These are phyloP conservation scores for Zoysia pacifica DNA, from an alignment of 176 grass and related monocot genomes.

Conservation along the genomic window DNA sequence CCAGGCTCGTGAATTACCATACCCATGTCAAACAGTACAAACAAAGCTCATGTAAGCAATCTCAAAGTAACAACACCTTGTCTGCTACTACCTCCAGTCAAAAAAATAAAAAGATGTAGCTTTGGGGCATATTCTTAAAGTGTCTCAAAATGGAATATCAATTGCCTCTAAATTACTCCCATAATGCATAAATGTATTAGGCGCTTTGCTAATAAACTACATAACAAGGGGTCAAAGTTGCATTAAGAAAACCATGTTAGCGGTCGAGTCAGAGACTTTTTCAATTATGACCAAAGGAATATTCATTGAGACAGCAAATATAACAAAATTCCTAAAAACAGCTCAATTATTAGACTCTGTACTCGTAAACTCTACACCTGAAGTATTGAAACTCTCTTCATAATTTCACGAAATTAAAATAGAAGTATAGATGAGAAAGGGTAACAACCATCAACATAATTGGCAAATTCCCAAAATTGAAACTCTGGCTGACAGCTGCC, in stretches of 20 bases:
- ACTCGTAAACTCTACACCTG: not conserved
- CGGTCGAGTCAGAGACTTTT: not conserved
- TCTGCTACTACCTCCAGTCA: not conserved
- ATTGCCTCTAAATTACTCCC: not conserved
- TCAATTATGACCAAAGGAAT: not conserved
- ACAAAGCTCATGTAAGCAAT: not conserved
- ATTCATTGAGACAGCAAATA: slow-evolving; percentile 1
- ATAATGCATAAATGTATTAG: slow-evolving; percentile 1
- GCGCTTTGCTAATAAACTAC: not conserved
- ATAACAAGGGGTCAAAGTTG: not conserved
- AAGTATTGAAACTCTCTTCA: slow-evolving; percentile 6
- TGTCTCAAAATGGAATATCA: not conserved
- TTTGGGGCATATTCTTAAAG: not conserved
- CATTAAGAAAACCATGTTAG: not conserved
- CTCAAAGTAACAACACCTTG: not conserved
- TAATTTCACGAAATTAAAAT: not conserved
- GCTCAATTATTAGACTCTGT: not conserved
- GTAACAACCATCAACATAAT: slow-evolving; percentile 92
- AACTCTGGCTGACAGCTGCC: slow-evolving; percentile 53
- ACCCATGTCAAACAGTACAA: not conserved
- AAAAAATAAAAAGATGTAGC: not conserved
- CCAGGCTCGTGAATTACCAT: slow-evolving; percentile 14
- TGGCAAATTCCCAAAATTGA: slow-evolving; percentile 83
- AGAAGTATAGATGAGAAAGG: slow-evolving; percentile 4
- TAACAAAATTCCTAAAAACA: slow-evolving; percentile 16